Percentiles rank a stretch among this genome's conserved stretches.
Evolutionary conservation across 208 protist genomes (phyloP).

Genomic region (Crithidia fasciculata): DNA sequence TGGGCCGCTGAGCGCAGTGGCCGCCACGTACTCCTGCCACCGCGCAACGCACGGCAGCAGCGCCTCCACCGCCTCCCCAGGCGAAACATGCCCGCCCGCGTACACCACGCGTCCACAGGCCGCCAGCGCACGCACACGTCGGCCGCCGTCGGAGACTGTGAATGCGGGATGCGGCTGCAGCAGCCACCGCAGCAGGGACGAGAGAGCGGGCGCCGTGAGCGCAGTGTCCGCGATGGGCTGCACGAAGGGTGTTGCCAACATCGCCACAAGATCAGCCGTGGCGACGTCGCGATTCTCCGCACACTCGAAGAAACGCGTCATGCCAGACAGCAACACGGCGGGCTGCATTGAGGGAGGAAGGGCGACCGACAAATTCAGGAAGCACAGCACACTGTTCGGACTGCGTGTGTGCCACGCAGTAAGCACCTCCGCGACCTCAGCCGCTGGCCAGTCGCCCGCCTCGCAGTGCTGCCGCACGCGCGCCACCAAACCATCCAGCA

Average conservation of each 20-base stretch:
- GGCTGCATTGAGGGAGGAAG: constrained; percentile 32
- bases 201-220: constrained; percentile 7
- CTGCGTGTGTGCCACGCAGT: constrained; percentile 35
- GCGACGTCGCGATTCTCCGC: constrained; percentile 16
- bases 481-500: constrained; percentile 1
- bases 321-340: constrained; percentile 16
- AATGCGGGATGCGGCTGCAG: constrained; percentile 33
- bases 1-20: constrained; percentile 18
- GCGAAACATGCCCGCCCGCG: constrained; percentile 16
- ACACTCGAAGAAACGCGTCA: constrained; percentile 25
- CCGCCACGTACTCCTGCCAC: constrained; percentile 33
- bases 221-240: constrained; percentile 12
- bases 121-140: constrained; percentile 38
- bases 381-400: constrained; percentile 29
- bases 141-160: constrained; percentile 20
- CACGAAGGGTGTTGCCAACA: constrained; percentile 9
- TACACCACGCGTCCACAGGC: constrained; percentile 37
- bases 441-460: constrained; percentile 6
- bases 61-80: constrained; percentile 16
- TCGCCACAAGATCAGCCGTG: constrained; percentile 8
- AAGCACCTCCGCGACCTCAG: constrained; percentile 35
- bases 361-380: constrained; percentile 26
- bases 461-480: constrained; percentile 15
- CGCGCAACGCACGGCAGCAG: constrained; percentile 36
- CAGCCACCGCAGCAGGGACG: constrained; percentile 29